These are phyloP conservation scores for Rostrohypoxylon terebratum DNA, from an alignment of 495 filamentous ascomycete species.

Conservation along the genomic window DNA sequence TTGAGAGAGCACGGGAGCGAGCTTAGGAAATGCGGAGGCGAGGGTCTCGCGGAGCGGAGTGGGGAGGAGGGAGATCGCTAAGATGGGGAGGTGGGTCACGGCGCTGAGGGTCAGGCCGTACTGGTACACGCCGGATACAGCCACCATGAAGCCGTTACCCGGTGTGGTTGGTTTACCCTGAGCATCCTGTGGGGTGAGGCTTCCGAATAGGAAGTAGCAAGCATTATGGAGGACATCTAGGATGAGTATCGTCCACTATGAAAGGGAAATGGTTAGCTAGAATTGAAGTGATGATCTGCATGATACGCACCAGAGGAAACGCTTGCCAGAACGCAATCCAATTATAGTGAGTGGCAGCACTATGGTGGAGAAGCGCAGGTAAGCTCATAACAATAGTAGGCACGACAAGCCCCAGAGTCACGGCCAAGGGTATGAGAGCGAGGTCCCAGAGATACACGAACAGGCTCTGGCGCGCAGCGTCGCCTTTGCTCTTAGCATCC, in stretches of 20 bases:
- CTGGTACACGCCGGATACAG: conserved; percentile 66
- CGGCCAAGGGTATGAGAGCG: conserved; percentile 59
- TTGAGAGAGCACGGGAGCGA: conserved; percentile 55
- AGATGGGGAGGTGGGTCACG: conserved; percentile 56
- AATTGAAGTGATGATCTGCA: neutral
- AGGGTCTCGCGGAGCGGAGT: conserved; percentile 42
- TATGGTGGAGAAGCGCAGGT: conserved; percentile 60
- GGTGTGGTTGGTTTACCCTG: conserved; percentile 42
- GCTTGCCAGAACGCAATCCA: conserved; percentile 70
- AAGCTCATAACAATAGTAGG: conserved; percentile 65
- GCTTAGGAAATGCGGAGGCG: conserved; percentile 56
- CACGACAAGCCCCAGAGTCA: conserved; percentile 63
- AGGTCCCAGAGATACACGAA: conserved; percentile 62
- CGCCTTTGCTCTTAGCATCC: conserved; percentile 43
- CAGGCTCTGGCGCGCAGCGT: conserved; percentile 57
- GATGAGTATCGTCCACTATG: conserved; percentile 53
- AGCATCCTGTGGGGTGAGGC: conserved; percentile 41
- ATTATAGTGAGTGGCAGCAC: conserved; percentile 64
- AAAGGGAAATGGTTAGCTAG: neutral
- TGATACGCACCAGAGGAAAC: conserved; percentile 60
- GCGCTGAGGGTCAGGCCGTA: conserved; percentile 62
- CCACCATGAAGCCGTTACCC: conserved; percentile 49
- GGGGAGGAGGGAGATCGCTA: conserved; percentile 61
- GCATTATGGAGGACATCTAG: conserved; percentile 50
- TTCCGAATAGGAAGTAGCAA: conserved; percentile 41